Base-by-base conservation (phyloP, 306 rosid genomes). In the Abrus pulchellus region DNA sequence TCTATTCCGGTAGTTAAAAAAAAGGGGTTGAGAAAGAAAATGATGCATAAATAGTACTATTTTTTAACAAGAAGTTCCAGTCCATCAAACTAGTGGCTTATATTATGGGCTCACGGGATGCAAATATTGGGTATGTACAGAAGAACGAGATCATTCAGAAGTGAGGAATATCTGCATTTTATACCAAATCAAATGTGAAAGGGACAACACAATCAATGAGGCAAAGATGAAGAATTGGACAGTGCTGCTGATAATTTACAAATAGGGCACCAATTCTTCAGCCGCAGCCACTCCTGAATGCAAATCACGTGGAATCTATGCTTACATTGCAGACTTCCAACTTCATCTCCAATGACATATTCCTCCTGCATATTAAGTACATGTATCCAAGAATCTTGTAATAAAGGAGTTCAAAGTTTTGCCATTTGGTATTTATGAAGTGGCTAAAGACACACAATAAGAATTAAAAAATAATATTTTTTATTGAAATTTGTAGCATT, bases 261-360 rank as follows among this genome's bases (percentile, higher is more conserved):
- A 67, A 91, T 83, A 28, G 97, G 98, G 80, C 98, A 92, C 97
- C 97, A 94, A 29, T 90, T 94, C 94, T 94, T 94, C 75, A 87
- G 63, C 80, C 84, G 82, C 81, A 94, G 68, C 97, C 98, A 94
- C 34, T 92, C 90, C 56, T 89, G 86, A 85, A 92, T 73, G 74
- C 97, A 94, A 52, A 0, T 79, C 34, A 74, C 82, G 75, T 92
- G 98, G 88, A 76, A 92, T 45, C 82, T 78, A 47, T 94, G 98
- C 79, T 80, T 78, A 52, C 98, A 94, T 20, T 68, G 87, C 86
- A 92, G 74, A 33, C 75, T 76, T 33, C 97, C 97, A 54, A 94
- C 45, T 82, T 90, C 91, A 81, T 92, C 98, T 74, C 91, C 97
- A 66, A 32, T 80, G 56, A 74, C 83, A 64, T 91, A 94, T 82